Conservation (phyloP, 768 basidiomycete genomes). For the Lactarius tabidus region DNA sequence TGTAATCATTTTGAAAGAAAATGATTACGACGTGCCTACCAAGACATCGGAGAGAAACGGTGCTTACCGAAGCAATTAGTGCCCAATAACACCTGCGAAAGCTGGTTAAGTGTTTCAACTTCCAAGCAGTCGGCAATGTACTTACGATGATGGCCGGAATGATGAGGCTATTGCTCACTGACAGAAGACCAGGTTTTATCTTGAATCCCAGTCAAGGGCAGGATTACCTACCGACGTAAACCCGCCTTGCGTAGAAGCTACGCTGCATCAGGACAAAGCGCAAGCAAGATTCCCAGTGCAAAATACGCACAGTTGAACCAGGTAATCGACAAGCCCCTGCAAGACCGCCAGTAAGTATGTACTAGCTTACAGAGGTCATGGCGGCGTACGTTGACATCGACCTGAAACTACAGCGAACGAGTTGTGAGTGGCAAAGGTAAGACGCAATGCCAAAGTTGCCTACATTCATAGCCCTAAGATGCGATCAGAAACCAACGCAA, state of each 20-base stretch:
- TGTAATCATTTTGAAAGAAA: conserved; percentile 6
- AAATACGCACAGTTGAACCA: too few relatives aligned
- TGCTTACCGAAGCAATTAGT: conserved; percentile 43
- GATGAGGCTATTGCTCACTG: conserved; percentile 4
- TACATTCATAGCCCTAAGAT: conserved; percentile 26
- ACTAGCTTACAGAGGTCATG: neutral
- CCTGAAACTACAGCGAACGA: neutral
- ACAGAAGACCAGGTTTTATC: neutral
- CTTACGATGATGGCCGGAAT: conserved; percentile 1
- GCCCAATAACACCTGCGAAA: conserved; percentile 33
- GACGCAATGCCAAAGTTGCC: conserved; percentile 8
- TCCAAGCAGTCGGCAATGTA: neutral
- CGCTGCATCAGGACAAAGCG: neutral
- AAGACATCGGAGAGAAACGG: neutral
- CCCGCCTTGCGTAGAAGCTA: conserved; percentile 8
- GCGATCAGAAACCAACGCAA: neutral
- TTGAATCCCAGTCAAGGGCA: neutral
- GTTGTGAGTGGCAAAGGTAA: conserved; percentile 13
- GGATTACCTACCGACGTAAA: neutral
- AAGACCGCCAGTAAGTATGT: neutral
- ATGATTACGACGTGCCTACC: neutral
- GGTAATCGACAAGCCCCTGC: neutral
- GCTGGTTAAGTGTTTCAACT: neutral
- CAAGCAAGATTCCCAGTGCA: too few relatives aligned
- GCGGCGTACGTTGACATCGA: neutral